Evolutionary conservation across 2,329 filamentous ascomycete species (phyloP).

Genomic region (Xylariaceae sp.): DNA sequence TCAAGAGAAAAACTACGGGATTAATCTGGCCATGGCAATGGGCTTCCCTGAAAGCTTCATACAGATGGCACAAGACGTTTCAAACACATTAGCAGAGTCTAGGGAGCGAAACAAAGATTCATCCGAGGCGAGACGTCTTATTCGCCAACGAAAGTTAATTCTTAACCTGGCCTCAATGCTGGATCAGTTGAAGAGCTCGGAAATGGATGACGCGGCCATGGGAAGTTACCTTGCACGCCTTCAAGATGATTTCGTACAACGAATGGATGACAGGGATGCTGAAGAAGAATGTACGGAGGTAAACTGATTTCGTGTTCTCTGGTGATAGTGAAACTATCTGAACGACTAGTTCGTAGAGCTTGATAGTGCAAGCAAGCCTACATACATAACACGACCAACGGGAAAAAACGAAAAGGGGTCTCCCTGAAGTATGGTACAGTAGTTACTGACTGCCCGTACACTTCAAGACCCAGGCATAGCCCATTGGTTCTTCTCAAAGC

Average conservation of each 20-base stretch:
- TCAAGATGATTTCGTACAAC: slow-evolving; percentile 67
- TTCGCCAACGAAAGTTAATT: slow-evolving; percentile 66
- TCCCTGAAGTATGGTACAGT: no score
- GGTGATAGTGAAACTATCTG: not conserved
- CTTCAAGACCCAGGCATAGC: no score
- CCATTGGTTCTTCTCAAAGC: no score
- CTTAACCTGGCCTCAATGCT: slow-evolving; percentile 69
- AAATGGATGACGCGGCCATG: slow-evolving; percentile 60
- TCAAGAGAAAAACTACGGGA: slow-evolving; percentile 70
- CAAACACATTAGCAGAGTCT: slow-evolving; percentile 54
- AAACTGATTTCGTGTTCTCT: not conserved
- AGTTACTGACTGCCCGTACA: no score
- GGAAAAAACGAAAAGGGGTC: not conserved
- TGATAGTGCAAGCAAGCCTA: no score
- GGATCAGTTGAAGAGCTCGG: slow-evolving; percentile 58
- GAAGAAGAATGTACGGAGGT: not conserved
- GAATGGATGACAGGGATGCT: slow-evolving; percentile 52
- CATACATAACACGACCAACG: not conserved
- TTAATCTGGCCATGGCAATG: slow-evolving; percentile 71
- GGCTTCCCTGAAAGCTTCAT: slow-evolving; percentile 66
- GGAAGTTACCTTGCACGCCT: slow-evolving; percentile 59
- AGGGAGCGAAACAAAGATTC: slow-evolving; percentile 53
- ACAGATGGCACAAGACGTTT: slow-evolving; percentile 61
- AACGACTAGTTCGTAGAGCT: not conserved
- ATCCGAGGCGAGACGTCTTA: slow-evolving; percentile 53